Conservation (phyloP, 2,329 filamentous ascomycete genomes). For the Celoporthe dispersa region DNA sequence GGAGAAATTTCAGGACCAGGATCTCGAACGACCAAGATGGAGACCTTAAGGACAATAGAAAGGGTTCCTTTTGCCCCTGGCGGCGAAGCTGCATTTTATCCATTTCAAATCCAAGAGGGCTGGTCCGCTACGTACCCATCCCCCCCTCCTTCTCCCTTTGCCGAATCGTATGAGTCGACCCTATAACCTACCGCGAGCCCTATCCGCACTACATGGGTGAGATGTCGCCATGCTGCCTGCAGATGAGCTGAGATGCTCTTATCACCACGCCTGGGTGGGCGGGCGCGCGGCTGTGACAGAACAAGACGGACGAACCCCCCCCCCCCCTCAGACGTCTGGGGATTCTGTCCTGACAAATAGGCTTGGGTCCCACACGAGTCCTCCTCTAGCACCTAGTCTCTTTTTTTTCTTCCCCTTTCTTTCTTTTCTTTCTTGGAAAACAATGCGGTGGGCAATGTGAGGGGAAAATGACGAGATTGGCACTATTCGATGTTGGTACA, state of each 20-base stretch:
- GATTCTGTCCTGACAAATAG: neutral
- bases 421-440: neutral
- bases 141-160: neutral
- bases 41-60: neutral
- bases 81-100: neutral
- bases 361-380: neutral
- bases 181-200: neutral
- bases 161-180: neutral
- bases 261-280: constrained; percentile 7
- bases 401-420: neutral
- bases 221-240: constrained; percentile 16
- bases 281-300: neutral
- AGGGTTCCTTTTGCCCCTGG: neutral
- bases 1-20: neutral
- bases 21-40: neutral
- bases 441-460: constrained; percentile 18
- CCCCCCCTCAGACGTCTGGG: too few species aligned
- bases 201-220: neutral
- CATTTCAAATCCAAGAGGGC: neutral
- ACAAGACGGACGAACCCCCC: neutral
- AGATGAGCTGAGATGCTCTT: constrained; percentile 7
- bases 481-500: constrained; percentile 15
- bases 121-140: neutral
- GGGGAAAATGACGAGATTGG: constrained; percentile 27
- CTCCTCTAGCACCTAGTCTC: too few species aligned